Base-by-base conservation (phyloP, 2,329 filamentous ascomycete genomes). In the Trichoderma afroharzianum region DNA sequence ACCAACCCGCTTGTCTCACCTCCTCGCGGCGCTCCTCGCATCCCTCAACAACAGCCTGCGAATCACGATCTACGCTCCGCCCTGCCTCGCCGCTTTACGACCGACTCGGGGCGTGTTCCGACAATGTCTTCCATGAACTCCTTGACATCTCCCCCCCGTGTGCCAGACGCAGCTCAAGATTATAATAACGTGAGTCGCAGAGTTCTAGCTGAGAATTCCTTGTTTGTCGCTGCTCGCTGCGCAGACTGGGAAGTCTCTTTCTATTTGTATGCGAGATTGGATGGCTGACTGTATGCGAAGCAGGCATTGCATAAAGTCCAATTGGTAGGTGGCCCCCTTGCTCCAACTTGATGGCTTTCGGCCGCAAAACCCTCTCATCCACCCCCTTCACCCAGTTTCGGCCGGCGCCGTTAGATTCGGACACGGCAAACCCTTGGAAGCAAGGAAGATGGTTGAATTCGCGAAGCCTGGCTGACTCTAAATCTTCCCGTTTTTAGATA, bases 41-140 rank as follows among this genome's bases (percentile, higher is more conserved):
- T 90, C 80, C 85, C 84, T 74, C 88, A 88, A 67, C 77, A 79
- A 68, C 77, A 78, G 67, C 69, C 74, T 55, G 71, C 85, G 72
- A 81, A 87, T 74, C 87, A 89, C 81, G 93, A 97, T 79, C 88
- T 88, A 75, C 91, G 95, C 82, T 89, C 90, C 74, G 91, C 90
- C 77, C 86, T 98, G 80, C 93, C 95, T 82, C 91, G 95, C 79
- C 92, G 95, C 79, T 98, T 98, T 83, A 98, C 95, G 74, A 96
- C 95, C 71, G 97, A 97, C 83, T 91, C 93, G 83, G 87, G 93
- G 82, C 88, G 94, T 87, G 85, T 95, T 82, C 92, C 92, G 81
- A 93, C 92, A 80, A 85, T 93, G 82, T 88, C 87, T 71, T 88
- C 88, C 73, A 83, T 77, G 68, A 71, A 71, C 57, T 68, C 74